These are phyloP conservation scores for Exophiala phaeomuriformis DNA, from an alignment of 2,329 filamentous ascomycete genomes.

Conservation along the genomic window DNA sequence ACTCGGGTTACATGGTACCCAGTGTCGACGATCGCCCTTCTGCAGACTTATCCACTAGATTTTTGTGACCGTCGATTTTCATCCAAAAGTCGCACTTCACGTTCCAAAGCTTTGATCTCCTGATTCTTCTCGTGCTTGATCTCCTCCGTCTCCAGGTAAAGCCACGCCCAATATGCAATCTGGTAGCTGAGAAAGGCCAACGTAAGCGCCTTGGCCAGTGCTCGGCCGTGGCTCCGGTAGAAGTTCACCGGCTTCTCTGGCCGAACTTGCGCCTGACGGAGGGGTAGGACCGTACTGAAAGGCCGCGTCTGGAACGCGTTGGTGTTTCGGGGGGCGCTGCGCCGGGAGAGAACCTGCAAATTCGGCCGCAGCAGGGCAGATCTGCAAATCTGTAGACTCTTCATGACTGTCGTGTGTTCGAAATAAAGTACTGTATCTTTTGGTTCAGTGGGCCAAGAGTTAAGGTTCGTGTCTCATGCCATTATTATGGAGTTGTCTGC, in stretches of 20 bases:
- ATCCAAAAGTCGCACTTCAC: conserved; percentile 24
- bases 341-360: background rate
- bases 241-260: conserved; percentile 20
- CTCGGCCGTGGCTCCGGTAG: conserved; percentile 30
- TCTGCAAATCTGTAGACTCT: too few species aligned
- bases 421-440: too few species aligned
- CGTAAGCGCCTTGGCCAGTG: conserved; percentile 44
- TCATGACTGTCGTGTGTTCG: too few species aligned
- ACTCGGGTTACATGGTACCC: background rate
- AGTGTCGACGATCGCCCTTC: background rate
- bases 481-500: background rate
- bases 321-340: background rate
- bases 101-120: conserved; percentile 24
- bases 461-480: background rate
- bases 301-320: background rate
- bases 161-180: conserved; percentile 42
- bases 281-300: background rate
- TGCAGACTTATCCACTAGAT: background rate
- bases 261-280: background rate
- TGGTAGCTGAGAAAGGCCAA: conserved; percentile 45
- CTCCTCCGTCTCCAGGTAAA: conserved; percentile 43
- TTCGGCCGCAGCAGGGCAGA: background rate
- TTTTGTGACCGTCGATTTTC: conserved; percentile 19
- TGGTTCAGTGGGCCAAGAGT: too few species aligned
- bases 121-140: conserved; percentile 37